Base-by-base conservation (phyloP, 495 filamentous ascomycete genomes). In the Trichoderma parareesei region DNA sequence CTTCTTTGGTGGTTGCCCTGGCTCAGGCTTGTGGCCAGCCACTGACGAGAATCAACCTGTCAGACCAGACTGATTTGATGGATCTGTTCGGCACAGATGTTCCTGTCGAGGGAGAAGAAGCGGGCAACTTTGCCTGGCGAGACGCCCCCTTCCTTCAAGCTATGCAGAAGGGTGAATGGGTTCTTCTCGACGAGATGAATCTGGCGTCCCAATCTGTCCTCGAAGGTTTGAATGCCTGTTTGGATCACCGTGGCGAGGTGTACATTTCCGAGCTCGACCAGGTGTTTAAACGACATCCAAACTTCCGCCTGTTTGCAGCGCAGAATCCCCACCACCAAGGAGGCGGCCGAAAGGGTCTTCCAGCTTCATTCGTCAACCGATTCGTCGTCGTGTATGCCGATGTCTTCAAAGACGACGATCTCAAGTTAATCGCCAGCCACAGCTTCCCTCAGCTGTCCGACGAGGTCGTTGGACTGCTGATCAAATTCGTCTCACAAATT, bases 271-370 rank as follows among this genome's bases (percentile, higher is more conserved):
- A 99, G 70, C 82, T 99, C 10, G 92, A 96, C 68, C 92, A 93
- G 65, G 92, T 88, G 8, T 99, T 99, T 75, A 88, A 87, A 68
- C 84, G 90, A 33, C 93, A 98, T 73, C 87, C 91, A 0, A 78
- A 95, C 64, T 98, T 98, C 71, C 85, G 88, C 57, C 84, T 98
- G 5, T 99, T 99, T 71, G 95, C 95, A 20, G 91, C 95, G 0
- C 95, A 99, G 72, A 99, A 99, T 70, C 95, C 95, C 18, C 93
- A 98, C 76, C 90, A 95, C 71, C 95, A 98, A 74, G 95, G 95
- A 63, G 93, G 92, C 57, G 95, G 95, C 5, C 84, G 95, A 71
- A 99, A 99, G 77, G 95, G 95, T 11, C 78, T 99, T 64, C 95
- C 95, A 4, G 88, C 88, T 63, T 98, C 94, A 6, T 99, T 99